phyloP scores from a whole-genome alignment of 2,329 filamentous ascomycete genomes.

The Ophiosphaerella korrae region DNA sequence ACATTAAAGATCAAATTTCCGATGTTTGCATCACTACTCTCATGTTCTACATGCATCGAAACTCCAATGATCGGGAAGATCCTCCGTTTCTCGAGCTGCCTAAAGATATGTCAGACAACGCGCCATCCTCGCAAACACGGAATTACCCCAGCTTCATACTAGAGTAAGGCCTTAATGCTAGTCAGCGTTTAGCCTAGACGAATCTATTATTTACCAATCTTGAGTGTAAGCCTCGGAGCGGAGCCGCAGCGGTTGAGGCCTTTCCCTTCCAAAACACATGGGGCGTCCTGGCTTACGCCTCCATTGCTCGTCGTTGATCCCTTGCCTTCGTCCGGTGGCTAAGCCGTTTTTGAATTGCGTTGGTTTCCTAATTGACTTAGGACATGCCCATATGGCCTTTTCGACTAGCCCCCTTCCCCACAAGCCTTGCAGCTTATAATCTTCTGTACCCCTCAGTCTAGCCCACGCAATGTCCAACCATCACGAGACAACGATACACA shows the following conservation, averaged over 20 bases:
- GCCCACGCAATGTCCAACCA: slow-evolving; percentile 13
- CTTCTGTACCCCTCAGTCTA: slow-evolving; percentile 7
- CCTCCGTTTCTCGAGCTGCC: neutral
- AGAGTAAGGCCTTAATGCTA: slow-evolving; percentile 8
- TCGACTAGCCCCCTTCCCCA: slow-evolving; percentile 4
- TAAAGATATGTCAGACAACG: slow-evolving; percentile 5
- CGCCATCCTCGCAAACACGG: slow-evolving; percentile 17
- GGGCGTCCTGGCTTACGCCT: slow-evolving; percentile 19
- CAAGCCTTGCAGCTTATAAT: slow-evolving; percentile 16
- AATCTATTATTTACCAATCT: slow-evolving; percentile 19
- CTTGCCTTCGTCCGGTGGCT: slow-evolving; percentile 31
- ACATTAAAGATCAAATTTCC: too few species aligned
- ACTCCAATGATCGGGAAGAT: neutral
- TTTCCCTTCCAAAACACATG: slow-evolving; percentile 9
- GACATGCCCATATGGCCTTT: slow-evolving; percentile 11
- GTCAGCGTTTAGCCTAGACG: slow-evolving; percentile 12
- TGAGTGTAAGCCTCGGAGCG: slow-evolving; percentile 19
- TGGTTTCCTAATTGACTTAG: slow-evolving; percentile 19
- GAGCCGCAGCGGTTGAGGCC: slow-evolving; percentile 31
- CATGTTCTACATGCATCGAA: neutral
- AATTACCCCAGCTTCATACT: slow-evolving; percentile 14
- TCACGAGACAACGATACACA: slow-evolving; percentile 9
- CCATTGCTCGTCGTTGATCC: slow-evolving; percentile 20
- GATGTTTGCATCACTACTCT: neutral
- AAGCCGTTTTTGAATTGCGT: slow-evolving; percentile 17